Base-by-base conservation (phyloP, 805 yeast species). In the Myxozyma lipomycoides region DNA sequence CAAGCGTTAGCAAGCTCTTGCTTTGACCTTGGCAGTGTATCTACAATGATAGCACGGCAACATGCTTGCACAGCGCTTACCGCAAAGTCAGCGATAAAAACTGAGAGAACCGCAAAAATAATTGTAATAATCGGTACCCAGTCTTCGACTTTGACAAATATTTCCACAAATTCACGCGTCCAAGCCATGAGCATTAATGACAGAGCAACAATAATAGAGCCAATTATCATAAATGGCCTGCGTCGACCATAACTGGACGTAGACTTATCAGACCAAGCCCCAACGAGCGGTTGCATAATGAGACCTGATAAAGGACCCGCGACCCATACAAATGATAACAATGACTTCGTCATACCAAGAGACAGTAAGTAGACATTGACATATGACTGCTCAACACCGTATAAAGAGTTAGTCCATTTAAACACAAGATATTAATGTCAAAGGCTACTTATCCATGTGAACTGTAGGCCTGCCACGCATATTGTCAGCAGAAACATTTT, bases 231-330 rank as follows among this genome's bases (percentile, higher is more conserved):
- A 55, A 78, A 81, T 1, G 84, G 83, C 41, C 79, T 67, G 52
- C 86, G 64, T 54, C 84, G 70, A 2, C 86, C 86, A 49, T 67
- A 64, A 30, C 61, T 62, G 41, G 68, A 61, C 46, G 73, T 67
- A 36, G 77, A 74, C 51, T 73, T 73, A 61, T 82, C 86, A 48
- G 83, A 77, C 48, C 78, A 61, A 2, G 78, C 71, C 1, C 86
- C 86, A 35, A 81, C 77, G 6, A 81, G 68, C 0, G 86, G 86
- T 63, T 82, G 86, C 3, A 83, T 83, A 23, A 81, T 58, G 0
- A 82, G 71, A 0, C 86, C 86, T n/a, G 82, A 76, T 17, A 80
- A 60, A 1, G 86, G 86, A 2, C 86, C 84, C 0, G 84, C 84
- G 21, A 82, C 72, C 86, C 86, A 82, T 4, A 81, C 75, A 41